These are phyloP conservation scores for Penicillium italicum DNA, from an alignment of 2,329 filamentous ascomycete species.

Conservation along the genomic window DNA sequence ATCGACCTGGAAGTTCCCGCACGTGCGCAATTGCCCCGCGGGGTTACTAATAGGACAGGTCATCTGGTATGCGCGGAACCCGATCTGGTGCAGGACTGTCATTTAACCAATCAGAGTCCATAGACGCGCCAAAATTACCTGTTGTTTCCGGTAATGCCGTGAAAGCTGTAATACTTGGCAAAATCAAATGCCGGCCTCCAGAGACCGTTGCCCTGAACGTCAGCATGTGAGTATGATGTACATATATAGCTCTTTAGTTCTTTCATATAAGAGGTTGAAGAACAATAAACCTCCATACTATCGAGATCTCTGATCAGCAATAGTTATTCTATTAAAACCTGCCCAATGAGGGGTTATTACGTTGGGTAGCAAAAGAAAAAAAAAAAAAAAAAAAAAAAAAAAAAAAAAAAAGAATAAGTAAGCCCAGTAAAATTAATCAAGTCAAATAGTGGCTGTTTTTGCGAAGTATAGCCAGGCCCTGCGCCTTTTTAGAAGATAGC, in stretches of 20 bases:
- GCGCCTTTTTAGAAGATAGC: neutral
- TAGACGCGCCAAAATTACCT: neutral
- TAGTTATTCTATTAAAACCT: neutral
- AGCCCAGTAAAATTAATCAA: conserved; percentile 10
- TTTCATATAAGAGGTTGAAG: neutral
- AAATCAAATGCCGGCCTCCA: conserved; percentile 10
- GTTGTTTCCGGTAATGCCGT: neutral
- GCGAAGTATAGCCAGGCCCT: conserved; percentile 17
- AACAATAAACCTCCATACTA: neutral
- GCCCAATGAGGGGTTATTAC: neutral
- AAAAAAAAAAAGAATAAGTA: too few species aligned
- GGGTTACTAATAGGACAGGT: conserved; percentile 8
- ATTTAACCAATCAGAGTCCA: conserved; percentile 5
- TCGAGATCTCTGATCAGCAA: neutral
- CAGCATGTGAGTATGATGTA: conserved; percentile 16
- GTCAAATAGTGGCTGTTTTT: conserved; percentile 16
- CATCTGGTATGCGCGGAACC: conserved; percentile 4
- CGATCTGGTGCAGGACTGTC: neutral
- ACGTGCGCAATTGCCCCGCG: conserved; percentile 21
- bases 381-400: neutral
- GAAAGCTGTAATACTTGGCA: conserved; percentile 5
- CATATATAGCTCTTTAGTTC: neutral
- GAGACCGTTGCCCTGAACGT: conserved; percentile 13
- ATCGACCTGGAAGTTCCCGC: conserved; percentile 4
- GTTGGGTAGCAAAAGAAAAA: conserved; percentile 7